These are phyloP conservation scores for Trypethelium eluteriae DNA, from an alignment of 495 filamentous ascomycete genomes.

Conservation along the genomic window DNA sequence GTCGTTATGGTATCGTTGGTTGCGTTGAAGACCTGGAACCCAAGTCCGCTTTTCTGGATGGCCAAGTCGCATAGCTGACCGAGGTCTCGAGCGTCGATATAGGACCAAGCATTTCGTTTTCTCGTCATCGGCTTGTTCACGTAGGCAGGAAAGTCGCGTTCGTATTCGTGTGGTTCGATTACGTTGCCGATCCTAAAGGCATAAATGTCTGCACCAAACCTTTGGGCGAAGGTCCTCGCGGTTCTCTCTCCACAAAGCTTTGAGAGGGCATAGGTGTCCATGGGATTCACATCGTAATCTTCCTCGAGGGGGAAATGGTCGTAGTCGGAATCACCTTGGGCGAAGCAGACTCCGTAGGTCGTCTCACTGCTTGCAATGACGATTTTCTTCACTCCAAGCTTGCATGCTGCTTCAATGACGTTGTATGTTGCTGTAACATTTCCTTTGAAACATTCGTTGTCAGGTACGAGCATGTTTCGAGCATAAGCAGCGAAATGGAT, in stretches of 20 bases:
- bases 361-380: slow-evolving; percentile 51
- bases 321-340: slow-evolving; percentile 50
- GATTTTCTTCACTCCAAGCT: slow-evolving; percentile 54
- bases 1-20: slow-evolving; percentile 53
- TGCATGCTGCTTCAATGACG: slow-evolving; percentile 54
- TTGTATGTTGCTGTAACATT: slow-evolving; percentile 52
- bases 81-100: slow-evolving; percentile 53
- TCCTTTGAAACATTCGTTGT: slow-evolving; percentile 50
- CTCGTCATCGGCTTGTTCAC: slow-evolving; percentile 43
- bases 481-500: slow-evolving; percentile 57
- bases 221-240: slow-evolving; percentile 47
- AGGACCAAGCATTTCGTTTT: slow-evolving; percentile 52
- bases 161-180: slow-evolving; percentile 54
- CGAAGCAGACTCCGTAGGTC: slow-evolving; percentile 52
- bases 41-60: slow-evolving; percentile 44
- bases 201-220: slow-evolving; percentile 53
- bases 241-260: slow-evolving; percentile 53
- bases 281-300: slow-evolving; percentile 46
- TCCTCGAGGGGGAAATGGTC: slow-evolving; percentile 51
- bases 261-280: slow-evolving; percentile 52
- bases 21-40: slow-evolving; percentile 56
- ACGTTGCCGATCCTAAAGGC: slow-evolving; percentile 52
- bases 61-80: slow-evolving; percentile 51
- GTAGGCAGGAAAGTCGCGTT: slow-evolving; percentile 42
- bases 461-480: slow-evolving; percentile 54